phyloP scores from a whole-genome alignment of 345 rosid species.

The Boechera stricta region DNA sequence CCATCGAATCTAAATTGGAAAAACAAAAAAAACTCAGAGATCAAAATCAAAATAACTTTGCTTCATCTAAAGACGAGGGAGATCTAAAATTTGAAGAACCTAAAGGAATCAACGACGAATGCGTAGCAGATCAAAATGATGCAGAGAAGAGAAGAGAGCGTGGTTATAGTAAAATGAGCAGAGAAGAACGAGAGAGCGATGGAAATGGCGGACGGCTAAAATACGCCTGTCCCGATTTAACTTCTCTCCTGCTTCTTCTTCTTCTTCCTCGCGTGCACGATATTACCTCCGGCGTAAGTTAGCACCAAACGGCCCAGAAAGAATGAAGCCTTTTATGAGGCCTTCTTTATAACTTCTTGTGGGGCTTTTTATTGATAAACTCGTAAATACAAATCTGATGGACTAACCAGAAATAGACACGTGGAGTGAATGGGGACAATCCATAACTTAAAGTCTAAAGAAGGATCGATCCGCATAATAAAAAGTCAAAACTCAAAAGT shows the following conservation, averaged over 20 bases:
- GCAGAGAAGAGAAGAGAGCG: constrained; percentile 21
- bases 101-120: constrained; percentile 31
- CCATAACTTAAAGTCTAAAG: not conserved
- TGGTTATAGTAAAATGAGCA: constrained; percentile 32
- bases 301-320: constrained; percentile 10
- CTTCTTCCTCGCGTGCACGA: constrained; percentile 45
- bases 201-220: constrained; percentile 47
- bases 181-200: constrained; percentile 35
- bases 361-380: constrained; percentile 1
- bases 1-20: constrained; percentile 46
- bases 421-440: not conserved
- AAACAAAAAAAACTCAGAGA: constrained; percentile 14
- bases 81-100: constrained; percentile 10
- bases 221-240: constrained; percentile 39
- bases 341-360: not conserved
- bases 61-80: constrained; percentile 4
- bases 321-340: constrained; percentile 10
- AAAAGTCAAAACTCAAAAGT: not conserved
- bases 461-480: not conserved
- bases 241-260: not conserved
- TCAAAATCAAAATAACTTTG: constrained; percentile 18
- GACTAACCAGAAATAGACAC: not conserved
- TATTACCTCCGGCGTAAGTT: constrained; percentile 35
- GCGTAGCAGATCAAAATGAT: constrained; percentile 34
- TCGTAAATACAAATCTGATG: no score